A percentile compares a stretch with the other conserved stretches of the same genome.
Conservation (phyloP, 768 basidiomycete genomes). For the Russula sp. region DNA sequence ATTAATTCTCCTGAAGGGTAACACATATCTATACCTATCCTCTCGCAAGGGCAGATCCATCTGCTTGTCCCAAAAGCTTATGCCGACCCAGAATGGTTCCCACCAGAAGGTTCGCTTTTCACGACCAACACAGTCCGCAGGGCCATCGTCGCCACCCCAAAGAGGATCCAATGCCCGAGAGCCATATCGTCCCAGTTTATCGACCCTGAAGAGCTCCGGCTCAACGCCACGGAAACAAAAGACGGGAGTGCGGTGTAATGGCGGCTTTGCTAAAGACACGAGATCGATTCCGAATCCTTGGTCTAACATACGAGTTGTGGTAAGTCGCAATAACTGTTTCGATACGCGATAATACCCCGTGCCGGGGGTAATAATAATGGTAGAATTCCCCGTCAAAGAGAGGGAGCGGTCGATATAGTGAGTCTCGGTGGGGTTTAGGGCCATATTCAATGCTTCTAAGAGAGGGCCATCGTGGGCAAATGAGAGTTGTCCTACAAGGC, state of each 20-base stretch:
- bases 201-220: conserved; percentile 44
- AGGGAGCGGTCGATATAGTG: conserved; percentile 95
- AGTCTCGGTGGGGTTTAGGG: conserved; percentile 87
- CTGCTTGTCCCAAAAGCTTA: conserved; percentile 84
- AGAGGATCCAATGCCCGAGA: conserved; percentile 60
- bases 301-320: conserved; percentile 90
- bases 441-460: conserved; percentile 93
- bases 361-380: conserved; percentile 87
- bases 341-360: conserved; percentile 92
- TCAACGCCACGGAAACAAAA: conserved; percentile 81
- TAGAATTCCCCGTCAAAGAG: conserved; percentile 79
- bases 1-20: background rate
- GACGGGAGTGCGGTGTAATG: conserved; percentile 89
- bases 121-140: conserved; percentile 35
- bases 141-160: conserved; percentile 66
- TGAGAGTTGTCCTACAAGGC: conserved; percentile 75
- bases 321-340: conserved; percentile 84
- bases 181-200: conserved; percentile 48
- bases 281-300: conserved; percentile 91
- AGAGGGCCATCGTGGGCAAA: conserved; percentile 92
- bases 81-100: conserved; percentile 85
- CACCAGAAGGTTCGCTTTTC: conserved; percentile 73
- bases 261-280: conserved; percentile 84
- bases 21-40: conserved; percentile 54
- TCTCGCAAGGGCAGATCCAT: conserved; percentile 78